Conservation (phyloP, 140 eudicot species). For the Flaveria floridana region DNA sequence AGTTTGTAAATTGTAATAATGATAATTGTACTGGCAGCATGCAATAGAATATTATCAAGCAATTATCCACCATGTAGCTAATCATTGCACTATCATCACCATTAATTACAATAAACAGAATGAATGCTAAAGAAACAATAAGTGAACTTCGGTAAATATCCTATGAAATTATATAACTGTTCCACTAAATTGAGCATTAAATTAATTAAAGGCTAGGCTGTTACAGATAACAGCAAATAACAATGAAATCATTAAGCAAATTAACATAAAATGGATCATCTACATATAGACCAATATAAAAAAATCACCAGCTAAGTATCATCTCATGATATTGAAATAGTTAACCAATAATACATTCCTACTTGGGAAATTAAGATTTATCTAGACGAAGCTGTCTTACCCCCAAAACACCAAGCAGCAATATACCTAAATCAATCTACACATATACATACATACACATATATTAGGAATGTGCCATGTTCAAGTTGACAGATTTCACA, state of each 20-base stretch:
- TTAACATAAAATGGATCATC: conserved; percentile 20
- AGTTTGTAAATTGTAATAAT: background rate
- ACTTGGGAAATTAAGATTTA: conserved; percentile 13
- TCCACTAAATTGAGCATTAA: conserved; percentile 5
- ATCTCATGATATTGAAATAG: background rate
- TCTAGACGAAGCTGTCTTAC: conserved; percentile 3
- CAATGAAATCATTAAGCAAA: background rate
- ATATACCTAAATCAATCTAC: conserved; percentile 16
- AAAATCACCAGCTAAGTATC: background rate
- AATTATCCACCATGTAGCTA: conserved; percentile 8
- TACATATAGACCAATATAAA: background rate
- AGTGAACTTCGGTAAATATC: conserved; percentile 5
- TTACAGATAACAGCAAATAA: background rate
- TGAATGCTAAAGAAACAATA: conserved; percentile 18
- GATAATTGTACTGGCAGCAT: conserved; percentile 21
- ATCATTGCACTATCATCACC: conserved; percentile 6
- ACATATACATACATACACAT: background rate
- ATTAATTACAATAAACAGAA: conserved; percentile 3
- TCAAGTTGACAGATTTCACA: conserved; percentile 7
- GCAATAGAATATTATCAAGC: background rate
- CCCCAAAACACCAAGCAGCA: conserved; percentile 26
- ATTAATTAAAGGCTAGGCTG: background rate
- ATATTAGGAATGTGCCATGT: background rate
- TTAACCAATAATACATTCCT: conserved; percentile 19
- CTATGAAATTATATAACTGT: background rate